A percentile compares a stretch with the other conserved stretches of the same genome.
Conservation (phyloP, 73 alveolate genomes). For the Paramecium sonneborni region DNA sequence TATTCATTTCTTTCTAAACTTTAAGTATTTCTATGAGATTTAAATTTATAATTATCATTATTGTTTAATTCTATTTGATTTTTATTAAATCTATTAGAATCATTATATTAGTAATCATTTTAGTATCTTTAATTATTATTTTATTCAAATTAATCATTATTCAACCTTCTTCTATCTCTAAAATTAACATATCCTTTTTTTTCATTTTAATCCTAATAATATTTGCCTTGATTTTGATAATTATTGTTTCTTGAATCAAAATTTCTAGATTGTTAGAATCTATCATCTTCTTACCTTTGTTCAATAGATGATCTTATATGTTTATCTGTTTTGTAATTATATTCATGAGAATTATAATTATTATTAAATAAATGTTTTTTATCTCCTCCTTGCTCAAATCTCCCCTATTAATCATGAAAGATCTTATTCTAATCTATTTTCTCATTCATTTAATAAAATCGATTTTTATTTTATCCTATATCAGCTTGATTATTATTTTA, state of each 20-base stretch:
- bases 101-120: neutral
- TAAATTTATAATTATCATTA: neutral
- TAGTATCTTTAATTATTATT: neutral
- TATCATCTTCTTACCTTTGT: neutral
- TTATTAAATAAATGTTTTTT: neutral
- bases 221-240: neutral
- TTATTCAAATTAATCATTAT: neutral
- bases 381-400: neutral
- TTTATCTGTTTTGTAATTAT: neutral
- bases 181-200: neutral
- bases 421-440: neutral
- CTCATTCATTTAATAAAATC: neutral
- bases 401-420: neutral
- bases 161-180: neutral
- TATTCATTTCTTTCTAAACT: neutral
- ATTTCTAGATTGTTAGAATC: neutral
- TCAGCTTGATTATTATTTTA: neutral
- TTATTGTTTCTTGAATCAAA: neutral
- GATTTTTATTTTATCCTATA: neutral
- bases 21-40: neutral
- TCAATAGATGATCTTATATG: neutral
- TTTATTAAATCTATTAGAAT: neutral
- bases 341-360: neutral
- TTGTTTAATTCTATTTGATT: neutral
- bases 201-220: neutral